These are phyloP conservation scores for Marasmius sp. DNA, from an alignment of 1,284 basidiomycete species.

Conservation along the genomic window DNA sequence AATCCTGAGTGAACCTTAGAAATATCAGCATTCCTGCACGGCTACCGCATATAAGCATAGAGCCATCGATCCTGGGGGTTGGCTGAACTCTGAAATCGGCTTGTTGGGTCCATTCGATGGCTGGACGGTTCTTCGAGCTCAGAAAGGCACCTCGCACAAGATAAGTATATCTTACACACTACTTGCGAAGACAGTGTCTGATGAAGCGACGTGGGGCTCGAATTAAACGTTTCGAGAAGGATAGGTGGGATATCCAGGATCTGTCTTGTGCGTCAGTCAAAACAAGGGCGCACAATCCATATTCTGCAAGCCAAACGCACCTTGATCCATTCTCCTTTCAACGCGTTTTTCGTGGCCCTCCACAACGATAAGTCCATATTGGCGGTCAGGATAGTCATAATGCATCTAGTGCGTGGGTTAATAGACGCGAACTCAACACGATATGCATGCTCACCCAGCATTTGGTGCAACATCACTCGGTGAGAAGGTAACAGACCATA, in stretches of 20 bases:
- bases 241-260: conserved; percentile 46
- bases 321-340: conserved; percentile 60
- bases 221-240: conserved; percentile 25
- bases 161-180: conserved; percentile 29
- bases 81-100: conserved; percentile 55
- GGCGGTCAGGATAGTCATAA: conserved; percentile 52
- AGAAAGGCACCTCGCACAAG: neutral
- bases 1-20: conserved; percentile 42
- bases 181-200: conserved; percentile 41
- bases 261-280: conserved; percentile 25
- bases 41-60: conserved; percentile 67
- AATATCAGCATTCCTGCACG: conserved; percentile 62
- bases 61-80: conserved; percentile 64
- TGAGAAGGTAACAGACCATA: conserved; percentile 60
- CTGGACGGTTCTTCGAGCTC: conserved; percentile 33
- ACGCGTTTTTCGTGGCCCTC: conserved; percentile 49
- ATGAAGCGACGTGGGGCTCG: conserved; percentile 9
- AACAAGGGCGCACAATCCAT: conserved; percentile 4
- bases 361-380: conserved; percentile 61
- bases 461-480: conserved; percentile 52
- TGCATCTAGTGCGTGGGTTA: conserved; percentile 38
- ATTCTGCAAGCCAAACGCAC: conserved; percentile 26
- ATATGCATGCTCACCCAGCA: conserved; percentile 37
- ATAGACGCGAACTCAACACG: neutral
- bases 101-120: conserved; percentile 66